Evolutionary conservation across 225 moss, liverwort and hornwort species (phyloP).

Genomic region (Lunularia cruciata): DNA sequence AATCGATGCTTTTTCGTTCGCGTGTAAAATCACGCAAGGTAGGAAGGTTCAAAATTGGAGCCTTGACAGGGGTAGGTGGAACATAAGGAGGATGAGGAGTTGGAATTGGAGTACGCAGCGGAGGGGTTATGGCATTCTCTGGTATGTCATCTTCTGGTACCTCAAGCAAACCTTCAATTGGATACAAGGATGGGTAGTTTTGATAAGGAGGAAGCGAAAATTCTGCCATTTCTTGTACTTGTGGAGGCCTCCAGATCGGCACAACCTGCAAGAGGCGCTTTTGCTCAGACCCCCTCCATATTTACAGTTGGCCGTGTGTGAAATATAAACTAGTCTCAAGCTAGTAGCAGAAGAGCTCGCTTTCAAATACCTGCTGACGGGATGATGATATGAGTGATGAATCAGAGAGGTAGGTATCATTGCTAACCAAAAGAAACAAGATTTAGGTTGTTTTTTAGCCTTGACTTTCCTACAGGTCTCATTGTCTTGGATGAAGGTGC

Average conservation of each 20-base stretch:
- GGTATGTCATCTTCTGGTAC: conserved; percentile 36
- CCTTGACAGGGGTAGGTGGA: conserved; percentile 34
- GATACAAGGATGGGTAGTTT: conserved; percentile 38
- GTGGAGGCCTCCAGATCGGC: conserved; percentile 41
- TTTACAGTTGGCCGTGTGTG: too few relatives aligned
- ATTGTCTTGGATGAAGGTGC: too few relatives aligned
- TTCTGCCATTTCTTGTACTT: conserved; percentile 21
- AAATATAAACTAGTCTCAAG: too few relatives aligned
- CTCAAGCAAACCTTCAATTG: conserved; percentile 41
- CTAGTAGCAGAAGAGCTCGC: too few relatives aligned
- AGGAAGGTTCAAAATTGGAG: conserved; percentile 36
- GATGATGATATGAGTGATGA: too few relatives aligned
- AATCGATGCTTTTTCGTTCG: conserved; percentile 37
- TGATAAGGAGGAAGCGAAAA: conserved; percentile 34
- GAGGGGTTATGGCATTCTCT: conserved; percentile 22
- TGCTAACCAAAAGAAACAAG: too few relatives aligned
- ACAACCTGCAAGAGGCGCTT: conserved; percentile 32
- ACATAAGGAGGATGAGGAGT: conserved; percentile 28
- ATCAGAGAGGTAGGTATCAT: too few relatives aligned
- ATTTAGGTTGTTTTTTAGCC: too few relatives aligned
- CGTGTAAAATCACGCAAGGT: conserved; percentile 24
- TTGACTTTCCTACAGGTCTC: too few relatives aligned
- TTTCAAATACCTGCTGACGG: too few relatives aligned
- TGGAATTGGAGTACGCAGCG: conserved; percentile 24
- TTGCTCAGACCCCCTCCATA: too few relatives aligned